phyloP scores from a whole-genome alignment of 495 filamentous ascomycete species.

The Corynascus novoguineensis region DNA sequence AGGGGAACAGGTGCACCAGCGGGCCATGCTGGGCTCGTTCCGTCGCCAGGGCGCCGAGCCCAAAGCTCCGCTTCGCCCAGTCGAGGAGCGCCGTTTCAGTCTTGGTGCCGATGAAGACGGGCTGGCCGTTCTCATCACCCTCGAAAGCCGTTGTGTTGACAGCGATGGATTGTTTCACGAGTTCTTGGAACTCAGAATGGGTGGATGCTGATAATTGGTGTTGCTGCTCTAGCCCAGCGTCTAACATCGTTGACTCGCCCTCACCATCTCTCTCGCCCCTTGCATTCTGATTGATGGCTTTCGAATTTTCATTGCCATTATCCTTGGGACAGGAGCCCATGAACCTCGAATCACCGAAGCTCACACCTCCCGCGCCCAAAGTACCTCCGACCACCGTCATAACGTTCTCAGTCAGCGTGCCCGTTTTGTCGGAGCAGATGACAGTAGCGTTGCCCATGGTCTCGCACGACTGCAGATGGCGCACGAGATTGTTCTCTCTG shows the following conservation, averaged over 20 bases:
- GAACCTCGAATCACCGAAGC: conserved; percentile 55
- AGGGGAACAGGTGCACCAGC: conserved; percentile 64
- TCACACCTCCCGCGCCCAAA: conserved; percentile 47
- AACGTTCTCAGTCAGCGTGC: conserved; percentile 79
- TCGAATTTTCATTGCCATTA: too few species aligned
- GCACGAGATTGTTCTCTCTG: conserved; percentile 85
- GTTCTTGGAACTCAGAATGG: not conserved
- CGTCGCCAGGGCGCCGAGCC: conserved; percentile 59
- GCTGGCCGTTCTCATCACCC: conserved; percentile 51
- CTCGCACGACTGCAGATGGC: conserved; percentile 79
- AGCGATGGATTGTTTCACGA: conserved; percentile 62
- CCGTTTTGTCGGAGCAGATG: conserved; percentile 92
- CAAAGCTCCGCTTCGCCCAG: conserved; percentile 65
- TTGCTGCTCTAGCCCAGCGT: too few species aligned
- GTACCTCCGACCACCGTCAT: conserved; percentile 77
- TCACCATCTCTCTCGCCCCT: too few species aligned
- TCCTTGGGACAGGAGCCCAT: too few species aligned
- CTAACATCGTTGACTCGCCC: too few species aligned
- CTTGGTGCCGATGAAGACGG: conserved; percentile 73
- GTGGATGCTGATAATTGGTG: conserved; percentile 38
- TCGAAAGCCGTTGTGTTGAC: conserved; percentile 78
- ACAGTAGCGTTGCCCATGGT: conserved; percentile 92
- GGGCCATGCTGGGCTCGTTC: conserved; percentile 59
- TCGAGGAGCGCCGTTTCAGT: conserved; percentile 73
- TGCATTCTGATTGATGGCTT: too few species aligned